Conservation (phyloP, 2,329 filamentous ascomycete genomes). For the Epichloe bromicola region DNA sequence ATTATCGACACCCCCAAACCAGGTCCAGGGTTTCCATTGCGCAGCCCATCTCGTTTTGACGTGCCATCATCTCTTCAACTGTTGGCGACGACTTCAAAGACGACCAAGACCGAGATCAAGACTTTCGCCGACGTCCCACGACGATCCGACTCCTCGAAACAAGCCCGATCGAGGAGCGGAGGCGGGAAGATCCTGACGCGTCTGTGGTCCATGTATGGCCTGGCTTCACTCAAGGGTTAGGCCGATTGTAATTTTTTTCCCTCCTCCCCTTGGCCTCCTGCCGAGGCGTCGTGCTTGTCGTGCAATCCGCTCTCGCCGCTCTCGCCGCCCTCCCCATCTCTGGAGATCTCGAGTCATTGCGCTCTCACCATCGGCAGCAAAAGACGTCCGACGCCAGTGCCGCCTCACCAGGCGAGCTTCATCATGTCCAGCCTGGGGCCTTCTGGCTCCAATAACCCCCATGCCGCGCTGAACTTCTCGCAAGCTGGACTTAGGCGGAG, state of each 20-base stretch:
- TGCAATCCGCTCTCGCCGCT: background rate
- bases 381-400: background rate
- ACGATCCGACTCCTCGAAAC: conserved; percentile 1
- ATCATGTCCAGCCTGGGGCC: conserved; percentile 37
- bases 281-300: background rate
- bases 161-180: conserved; percentile 2
- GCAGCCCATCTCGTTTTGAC: conserved; percentile 7
- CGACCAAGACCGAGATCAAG: conserved; percentile 1
- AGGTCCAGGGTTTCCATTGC: conserved; percentile 16
- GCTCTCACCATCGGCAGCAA: background rate
- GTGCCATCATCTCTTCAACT: conserved; percentile 3
- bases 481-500: conserved; percentile 36
- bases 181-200: conserved; percentile 3
- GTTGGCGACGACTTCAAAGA: conserved; percentile 5
- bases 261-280: background rate
- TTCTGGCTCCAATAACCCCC: conserved; percentile 37
- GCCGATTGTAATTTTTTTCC: background rate
- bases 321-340: background rate
- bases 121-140: conserved; percentile 1
- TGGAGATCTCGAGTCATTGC: background rate
- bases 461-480: conserved; percentile 40
- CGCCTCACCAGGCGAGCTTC: conserved; percentile 5
- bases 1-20: conserved; percentile 29
- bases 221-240: background rate
- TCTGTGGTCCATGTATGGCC: background rate